Base-by-base conservation (phyloP, 352 stramenopile genomes). In the Globisporangium canariense region DNA sequence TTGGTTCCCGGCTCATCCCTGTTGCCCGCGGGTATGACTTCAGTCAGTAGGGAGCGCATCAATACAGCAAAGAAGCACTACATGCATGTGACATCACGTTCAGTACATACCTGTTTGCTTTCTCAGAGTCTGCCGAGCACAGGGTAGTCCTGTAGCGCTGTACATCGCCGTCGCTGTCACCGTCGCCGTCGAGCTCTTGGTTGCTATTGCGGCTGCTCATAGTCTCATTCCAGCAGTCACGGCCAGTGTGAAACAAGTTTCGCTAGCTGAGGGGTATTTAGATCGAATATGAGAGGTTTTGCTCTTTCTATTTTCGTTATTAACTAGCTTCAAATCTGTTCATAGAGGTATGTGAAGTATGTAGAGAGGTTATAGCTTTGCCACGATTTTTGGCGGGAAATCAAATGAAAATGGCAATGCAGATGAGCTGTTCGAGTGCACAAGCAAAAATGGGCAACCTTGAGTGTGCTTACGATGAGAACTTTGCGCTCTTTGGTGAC, bases 181-280 rank as follows among this genome's bases (percentile, higher is more conserved):
- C 34, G 13, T 51, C 57, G 41, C 43, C 32, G 16, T 49, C 30
- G 43, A 64, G 28, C 45, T 47, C 58, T 16, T 64, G 58, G 58
- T 64, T 64, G 58, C 34, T 46, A 57, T 56, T 22, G 46, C 34
- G 58, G 49, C 58, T 64, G 58, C 58, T 64, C 58, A 64, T 64
- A 46, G 58, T 64, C 52, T 46, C 45, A 54, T 34, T 62, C 57
- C 5, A 43, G 40, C 10, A 40, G 4, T 16, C 14, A 40, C 8
- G 30, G 13, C 28, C 20, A 43, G 8, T 4, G 36, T 14, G 20
- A 56, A 41, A 45, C 2, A 45, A 49, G 6, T 22, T 22, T 49
- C 43, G 43, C 4, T 20, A 2, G 16, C 22, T 49, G 5, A 49
- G 43, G 18, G 41, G 41, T 22, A 47, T 47, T 22, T 47, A 20